Evolutionary conservation across 2,329 filamentous ascomycete species (phyloP), one percentile per base, ranked within the genome.

Genomic region (Aureobasidium sp.): DNA sequence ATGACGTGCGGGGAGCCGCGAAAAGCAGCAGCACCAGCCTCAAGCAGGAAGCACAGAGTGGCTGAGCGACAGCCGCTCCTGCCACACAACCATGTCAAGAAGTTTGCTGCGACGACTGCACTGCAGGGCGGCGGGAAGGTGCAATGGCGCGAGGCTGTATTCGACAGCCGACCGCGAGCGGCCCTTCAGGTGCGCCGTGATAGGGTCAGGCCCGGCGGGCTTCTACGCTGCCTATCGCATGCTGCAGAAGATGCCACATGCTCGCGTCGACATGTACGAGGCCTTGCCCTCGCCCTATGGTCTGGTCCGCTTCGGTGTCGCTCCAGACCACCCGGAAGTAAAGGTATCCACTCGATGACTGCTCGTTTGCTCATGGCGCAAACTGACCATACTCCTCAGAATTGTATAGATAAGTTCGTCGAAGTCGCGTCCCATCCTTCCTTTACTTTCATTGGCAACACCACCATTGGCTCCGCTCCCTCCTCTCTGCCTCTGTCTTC

Each of bases 311-410:
- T 96, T 94, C 71, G 94, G 94, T 9, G 94, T 99, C 63, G 95
- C 94, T n/a, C 94, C 94, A 5, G 94, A 99, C 73, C 94, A 99
- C 76, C 93, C 94, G 0, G 93, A 99, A 77, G 94, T 99, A 67
- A 99, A 99, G 85, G 91, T 94, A 77, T 3, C n/a, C 9, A 9
- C 36, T 3, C 25, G 14, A 27, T 11, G 5, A 31, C 4, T n/a
- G 8, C 25, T 34, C 39, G 1, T 45, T 11, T 27, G 1, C 34
- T 9, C 8, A 8, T 17, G 3, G 53, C n/a, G 17, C 58, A 29
- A 36, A 14, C 36, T 55, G 25, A 55, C 37, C 25, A 14, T 20
- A 27, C 14, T 17, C 20, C 36, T 64, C 68, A 95, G 91, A 97
- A 97, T 72, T 97, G 93, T 73, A 87, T 96, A 78, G 90, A 94